Conservation (phyloP, 306 rosid species). For the Purshia tridentata region DNA sequence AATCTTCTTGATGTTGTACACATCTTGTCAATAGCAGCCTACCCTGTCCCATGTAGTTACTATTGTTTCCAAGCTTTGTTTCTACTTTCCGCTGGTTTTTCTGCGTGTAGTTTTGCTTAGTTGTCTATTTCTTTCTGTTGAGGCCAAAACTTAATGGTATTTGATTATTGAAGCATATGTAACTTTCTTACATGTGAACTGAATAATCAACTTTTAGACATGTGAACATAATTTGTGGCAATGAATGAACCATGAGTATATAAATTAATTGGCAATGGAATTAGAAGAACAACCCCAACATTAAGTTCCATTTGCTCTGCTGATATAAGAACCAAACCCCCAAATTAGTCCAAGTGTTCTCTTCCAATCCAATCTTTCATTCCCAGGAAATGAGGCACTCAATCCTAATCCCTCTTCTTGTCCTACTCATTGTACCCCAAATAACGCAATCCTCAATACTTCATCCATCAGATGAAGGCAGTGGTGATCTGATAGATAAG, state of each 20-base stretch:
- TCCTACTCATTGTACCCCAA: conserved; percentile 3
- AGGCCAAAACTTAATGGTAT: background rate
- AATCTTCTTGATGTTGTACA: background rate
- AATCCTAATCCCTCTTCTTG: background rate
- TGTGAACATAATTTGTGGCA: background rate
- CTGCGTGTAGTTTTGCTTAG: background rate
- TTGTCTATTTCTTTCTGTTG: conserved; percentile 6
- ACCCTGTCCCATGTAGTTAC: conserved; percentile 1
- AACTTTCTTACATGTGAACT: background rate
- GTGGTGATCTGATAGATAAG: conserved; percentile 5
- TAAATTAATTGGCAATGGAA: background rate
- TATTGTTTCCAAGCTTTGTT: background rate
- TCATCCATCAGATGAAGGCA: background rate
- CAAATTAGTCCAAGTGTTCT: background rate
- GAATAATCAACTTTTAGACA: background rate
- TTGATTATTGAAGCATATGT: background rate
- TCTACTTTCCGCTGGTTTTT: background rate
- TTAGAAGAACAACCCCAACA: background rate
- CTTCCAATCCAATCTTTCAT: background rate
- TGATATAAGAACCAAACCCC: background rate
- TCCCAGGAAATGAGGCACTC: background rate
- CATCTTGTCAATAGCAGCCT: conserved; percentile 1
- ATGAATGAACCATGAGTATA: background rate
- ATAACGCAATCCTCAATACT: background rate
- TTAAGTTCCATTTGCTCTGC: background rate